phyloP scores from a whole-genome alignment of 148 eudicot species.

The Vaccinium vitisidaea region DNA sequence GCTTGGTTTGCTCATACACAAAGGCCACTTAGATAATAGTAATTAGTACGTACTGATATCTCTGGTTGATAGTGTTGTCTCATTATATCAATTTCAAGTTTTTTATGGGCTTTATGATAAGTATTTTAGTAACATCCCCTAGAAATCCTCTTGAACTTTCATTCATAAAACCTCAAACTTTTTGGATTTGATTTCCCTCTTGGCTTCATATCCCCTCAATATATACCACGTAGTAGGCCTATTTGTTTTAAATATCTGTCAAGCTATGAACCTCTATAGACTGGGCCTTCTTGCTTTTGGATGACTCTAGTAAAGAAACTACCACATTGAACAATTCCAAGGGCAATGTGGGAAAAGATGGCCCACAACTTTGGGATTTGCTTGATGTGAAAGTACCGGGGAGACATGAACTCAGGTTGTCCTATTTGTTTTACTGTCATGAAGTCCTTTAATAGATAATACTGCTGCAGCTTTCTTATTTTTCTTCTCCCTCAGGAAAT shows the following conservation, averaged over 20 bases:
- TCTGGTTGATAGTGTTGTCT: background rate
- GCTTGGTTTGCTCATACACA: background rate
- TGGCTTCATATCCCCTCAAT: background rate
- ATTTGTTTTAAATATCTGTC: background rate
- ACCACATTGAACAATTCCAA: background rate
- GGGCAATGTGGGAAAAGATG: background rate
- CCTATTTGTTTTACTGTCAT: background rate
- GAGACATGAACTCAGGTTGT: background rate
- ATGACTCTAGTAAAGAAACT: background rate
- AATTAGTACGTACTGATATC: background rate
- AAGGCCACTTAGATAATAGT: background rate
- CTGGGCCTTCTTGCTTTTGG: background rate
- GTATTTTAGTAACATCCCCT: background rate
- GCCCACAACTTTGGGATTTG: conserved; percentile 1
- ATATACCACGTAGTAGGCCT: background rate
- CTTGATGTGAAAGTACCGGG: background rate
- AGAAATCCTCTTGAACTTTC: background rate
- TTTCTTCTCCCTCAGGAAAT: background rate
- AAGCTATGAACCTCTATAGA: background rate
- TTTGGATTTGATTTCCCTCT: background rate
- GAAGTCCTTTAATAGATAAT: background rate
- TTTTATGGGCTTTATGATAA: background rate
- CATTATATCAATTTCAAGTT: background rate
- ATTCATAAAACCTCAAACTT: background rate
- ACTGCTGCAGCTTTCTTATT: conserved; percentile 1